Evolutionary conservation across 768 basidiomycete species (phyloP).

Genomic region (Amanita pallidorosea): DNA sequence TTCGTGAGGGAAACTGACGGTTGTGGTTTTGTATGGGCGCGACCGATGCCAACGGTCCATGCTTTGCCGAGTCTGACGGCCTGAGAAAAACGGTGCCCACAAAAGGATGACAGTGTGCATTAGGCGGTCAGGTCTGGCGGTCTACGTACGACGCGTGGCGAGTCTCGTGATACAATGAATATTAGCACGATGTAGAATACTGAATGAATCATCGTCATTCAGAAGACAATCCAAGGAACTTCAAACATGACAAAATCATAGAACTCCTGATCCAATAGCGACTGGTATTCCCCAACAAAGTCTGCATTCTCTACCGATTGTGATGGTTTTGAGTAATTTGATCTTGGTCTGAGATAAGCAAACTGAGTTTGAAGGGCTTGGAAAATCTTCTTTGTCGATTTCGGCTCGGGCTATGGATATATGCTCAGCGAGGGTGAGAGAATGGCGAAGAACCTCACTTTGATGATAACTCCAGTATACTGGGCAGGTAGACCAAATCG

Average conservation of each 20-base stretch:
- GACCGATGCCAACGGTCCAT: no score
- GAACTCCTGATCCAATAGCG: conserved; percentile 90
- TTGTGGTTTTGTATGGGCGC: no score
- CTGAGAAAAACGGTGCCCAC: no score
- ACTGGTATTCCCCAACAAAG: conserved; percentile 84
- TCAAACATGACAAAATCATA: conserved; percentile 94
- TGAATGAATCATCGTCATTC: neutral
- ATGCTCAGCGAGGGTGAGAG: neutral
- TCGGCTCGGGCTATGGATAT: conserved; percentile 69
- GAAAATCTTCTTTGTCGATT: conserved; percentile 72
- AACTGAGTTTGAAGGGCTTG: conserved; percentile 66
- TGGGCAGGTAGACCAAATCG: conserved; percentile 92
- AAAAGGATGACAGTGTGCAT: no score
- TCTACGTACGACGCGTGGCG: no score
- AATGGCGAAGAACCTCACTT: conserved; percentile 32
- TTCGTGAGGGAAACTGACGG: no score
- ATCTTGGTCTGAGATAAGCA: conserved; percentile 67
- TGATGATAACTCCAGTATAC: conserved; percentile 73
- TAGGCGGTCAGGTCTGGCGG: no score
- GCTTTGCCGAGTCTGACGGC: no score
- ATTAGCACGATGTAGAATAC: neutral
- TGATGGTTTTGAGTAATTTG: conserved; percentile 36
- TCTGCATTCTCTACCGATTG: conserved; percentile 43
- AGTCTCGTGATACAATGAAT: neutral
- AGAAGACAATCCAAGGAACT: conserved; percentile 76